phyloP scores from a whole-genome alignment of 164 flowering plant species.

The Annona cherimola region DNA sequence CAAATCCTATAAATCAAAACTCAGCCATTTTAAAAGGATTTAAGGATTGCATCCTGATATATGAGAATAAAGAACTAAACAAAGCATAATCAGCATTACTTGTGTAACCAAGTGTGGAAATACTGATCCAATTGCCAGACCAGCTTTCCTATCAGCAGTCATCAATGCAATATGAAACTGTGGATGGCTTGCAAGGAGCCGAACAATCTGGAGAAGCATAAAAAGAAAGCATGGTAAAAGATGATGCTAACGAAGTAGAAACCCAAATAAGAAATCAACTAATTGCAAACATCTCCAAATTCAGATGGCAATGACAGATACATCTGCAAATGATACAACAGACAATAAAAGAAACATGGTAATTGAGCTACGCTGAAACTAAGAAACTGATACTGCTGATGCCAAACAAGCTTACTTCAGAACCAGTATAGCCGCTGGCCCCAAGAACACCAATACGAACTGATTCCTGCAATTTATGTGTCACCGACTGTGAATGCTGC shows the following conservation, averaged over 20 bases:
- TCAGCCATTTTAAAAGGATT: not conserved
- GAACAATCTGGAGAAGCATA: slow-evolving; percentile 54
- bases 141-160: slow-evolving; percentile 99
- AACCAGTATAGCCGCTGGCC: slow-evolving; percentile 97
- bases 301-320: too few relatives aligned
- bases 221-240: not conserved
- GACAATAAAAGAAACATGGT: too few relatives aligned
- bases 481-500: slow-evolving; percentile 18
- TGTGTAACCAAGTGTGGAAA: slow-evolving; percentile 86
- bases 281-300: too few relatives aligned
- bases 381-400: not conserved
- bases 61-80: not conserved
- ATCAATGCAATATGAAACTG: slow-evolving; percentile 64
- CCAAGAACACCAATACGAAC: slow-evolving; percentile 88
- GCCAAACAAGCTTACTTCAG: slow-evolving; percentile 49
- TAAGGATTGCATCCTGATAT: not conserved
- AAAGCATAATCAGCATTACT: slow-evolving; percentile 29
- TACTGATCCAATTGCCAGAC: slow-evolving; percentile 82
- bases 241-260: not conserved
- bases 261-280: not conserved
- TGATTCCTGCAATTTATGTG: slow-evolving; percentile 30
- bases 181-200: slow-evolving; percentile 90
- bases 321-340: too few relatives aligned
- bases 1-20: slow-evolving; percentile 48
- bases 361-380: not conserved